phyloP scores from a whole-genome alignment of 495 filamentous ascomycete species.

The Penicillium odoratum region DNA sequence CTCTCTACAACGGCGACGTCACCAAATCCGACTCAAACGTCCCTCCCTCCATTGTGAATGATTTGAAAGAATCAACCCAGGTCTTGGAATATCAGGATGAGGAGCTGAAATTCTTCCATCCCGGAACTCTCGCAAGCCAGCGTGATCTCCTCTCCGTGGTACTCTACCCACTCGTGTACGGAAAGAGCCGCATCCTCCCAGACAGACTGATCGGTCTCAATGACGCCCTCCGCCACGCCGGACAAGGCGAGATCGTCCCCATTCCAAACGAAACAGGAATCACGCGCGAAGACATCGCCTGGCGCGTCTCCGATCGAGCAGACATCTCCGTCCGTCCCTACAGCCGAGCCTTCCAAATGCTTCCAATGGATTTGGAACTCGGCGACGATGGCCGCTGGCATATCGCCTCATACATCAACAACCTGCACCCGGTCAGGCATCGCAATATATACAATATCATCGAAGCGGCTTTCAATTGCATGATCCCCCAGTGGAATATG shows the following conservation, averaged over 20 bases:
- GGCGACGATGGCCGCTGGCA: conserved; percentile 29
- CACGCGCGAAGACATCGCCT: conserved; percentile 40
- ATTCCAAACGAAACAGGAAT: conserved; percentile 29
- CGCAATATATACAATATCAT: conserved; percentile 36
- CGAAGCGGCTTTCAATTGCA: conserved; percentile 42
- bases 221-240: conserved; percentile 25
- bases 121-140: conserved; percentile 21
- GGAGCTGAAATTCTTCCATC: conserved; percentile 22
- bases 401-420: conserved; percentile 48
- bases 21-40: conserved; percentile 43
- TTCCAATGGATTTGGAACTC: conserved; percentile 40
- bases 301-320: conserved; percentile 38
- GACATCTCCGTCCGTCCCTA: conserved; percentile 33
- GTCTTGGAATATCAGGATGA: conserved; percentile 20
- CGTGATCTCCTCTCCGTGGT: conserved; percentile 43
- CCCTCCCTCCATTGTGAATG: conserved; percentile 27
- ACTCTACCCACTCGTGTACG: conserved; percentile 47
- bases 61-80: conserved; percentile 27
- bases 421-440: conserved; percentile 44
- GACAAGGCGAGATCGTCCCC: conserved; percentile 32
- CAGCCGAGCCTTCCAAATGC: conserved; percentile 36
- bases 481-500: conserved; percentile 43
- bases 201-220: conserved; percentile 26
- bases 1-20: conserved; percentile 38
- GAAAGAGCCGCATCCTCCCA: conserved; percentile 33